Evolutionary conservation across 1,139 yeast genomes (phyloP), one percentile per base, ranked within the genome.

Genomic region (Taphrina deformans): DNA sequence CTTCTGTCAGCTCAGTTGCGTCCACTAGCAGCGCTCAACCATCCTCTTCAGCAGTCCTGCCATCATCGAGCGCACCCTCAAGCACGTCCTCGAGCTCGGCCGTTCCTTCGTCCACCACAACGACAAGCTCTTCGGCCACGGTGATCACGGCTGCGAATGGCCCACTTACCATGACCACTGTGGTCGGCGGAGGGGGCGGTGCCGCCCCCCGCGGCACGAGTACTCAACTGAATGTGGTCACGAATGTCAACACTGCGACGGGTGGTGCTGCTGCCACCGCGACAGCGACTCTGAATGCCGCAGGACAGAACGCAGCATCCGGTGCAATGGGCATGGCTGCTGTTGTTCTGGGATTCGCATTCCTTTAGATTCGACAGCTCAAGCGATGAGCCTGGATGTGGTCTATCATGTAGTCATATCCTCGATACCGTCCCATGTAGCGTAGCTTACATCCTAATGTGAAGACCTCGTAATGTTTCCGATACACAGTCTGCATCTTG

Each of bases 111-210:
- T 53, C 58, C 26, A n/a, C 58, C 1, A 12, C 18, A 10, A 18
- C 35, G 6, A 4, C 53, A 3, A 26, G 18, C 10, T 26, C 53
- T 26, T 26, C 35, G 23, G 53, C 27, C 18, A 6, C 23, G 23
- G n/a, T n/a, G 16, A 38, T 31, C 33, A 53, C 48, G 9, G 58
- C 58, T 21, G 58, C 58, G n/a, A 31, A 23, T 12, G 56, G 46
- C 9, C 38, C 63, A n/a, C 35, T 38, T 51, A 59, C 63, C 27
- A 48, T 52, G 55, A 33, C 55, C 24, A 48, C 55, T 31, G 51
- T 59, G 24, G 50, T 59, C 21, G 50, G 38, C 16, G 62, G 55
- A 10, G 50, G 33, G 10, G 55, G 40, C 9, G 50, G 40, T 10
- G 46, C 52, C 12, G 50, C 56, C 38, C 38, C 63, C 6, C 50